A percentile compares a stretch with the other conserved stretches of the same genome.
These are phyloP conservation scores for Fonsecaea nubica DNA, from an alignment of 2,329 filamentous ascomycete genomes.

Conservation along the genomic window DNA sequence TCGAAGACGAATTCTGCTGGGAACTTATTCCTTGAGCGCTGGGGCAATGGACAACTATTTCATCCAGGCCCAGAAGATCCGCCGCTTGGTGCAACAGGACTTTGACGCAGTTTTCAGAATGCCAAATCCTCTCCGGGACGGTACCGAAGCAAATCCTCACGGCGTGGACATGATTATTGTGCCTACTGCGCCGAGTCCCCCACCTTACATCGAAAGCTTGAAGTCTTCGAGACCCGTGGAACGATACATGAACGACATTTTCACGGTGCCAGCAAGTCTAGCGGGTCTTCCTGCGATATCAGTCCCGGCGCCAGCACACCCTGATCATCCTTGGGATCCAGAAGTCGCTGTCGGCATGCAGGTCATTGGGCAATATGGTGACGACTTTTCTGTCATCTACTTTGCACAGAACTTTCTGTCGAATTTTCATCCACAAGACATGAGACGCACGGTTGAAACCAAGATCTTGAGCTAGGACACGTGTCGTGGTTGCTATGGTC, in stretches of 20 bases:
- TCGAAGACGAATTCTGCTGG: conserved; percentile 82
- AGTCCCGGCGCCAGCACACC: conserved; percentile 65
- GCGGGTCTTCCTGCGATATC: conserved; percentile 89
- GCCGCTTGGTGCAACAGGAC: conserved; percentile 81
- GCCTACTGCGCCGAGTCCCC: conserved; percentile 80
- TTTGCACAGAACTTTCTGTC: conserved; percentile 32
- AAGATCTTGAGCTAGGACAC: conserved; percentile 13
- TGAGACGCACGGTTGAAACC: conserved; percentile 12
- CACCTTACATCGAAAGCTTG: conserved; percentile 70
- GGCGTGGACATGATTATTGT: conserved; percentile 86
- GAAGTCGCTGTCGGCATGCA: conserved; percentile 51
- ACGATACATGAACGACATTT: conserved; percentile 89
- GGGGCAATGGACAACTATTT: conserved; percentile 96
- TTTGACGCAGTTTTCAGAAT: conserved; percentile 80
- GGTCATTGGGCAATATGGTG: conserved; percentile 56
- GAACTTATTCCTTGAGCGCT: conserved; percentile 87
- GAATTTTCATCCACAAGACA: conserved; percentile 21
- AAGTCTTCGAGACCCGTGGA: conserved; percentile 61
- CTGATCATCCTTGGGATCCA: conserved; percentile 32
- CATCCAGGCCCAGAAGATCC: conserved; percentile 86
- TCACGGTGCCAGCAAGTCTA: conserved; percentile 92
- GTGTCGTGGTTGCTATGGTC: background rate
- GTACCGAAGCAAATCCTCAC: conserved; percentile 49
- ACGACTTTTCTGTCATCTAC: conserved; percentile 45
- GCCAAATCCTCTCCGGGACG: conserved; percentile 67